These are phyloP conservation scores for Cryptococcus wingfieldii DNA, from an alignment of 1,284 basidiomycete species.

Conservation along the genomic window DNA sequence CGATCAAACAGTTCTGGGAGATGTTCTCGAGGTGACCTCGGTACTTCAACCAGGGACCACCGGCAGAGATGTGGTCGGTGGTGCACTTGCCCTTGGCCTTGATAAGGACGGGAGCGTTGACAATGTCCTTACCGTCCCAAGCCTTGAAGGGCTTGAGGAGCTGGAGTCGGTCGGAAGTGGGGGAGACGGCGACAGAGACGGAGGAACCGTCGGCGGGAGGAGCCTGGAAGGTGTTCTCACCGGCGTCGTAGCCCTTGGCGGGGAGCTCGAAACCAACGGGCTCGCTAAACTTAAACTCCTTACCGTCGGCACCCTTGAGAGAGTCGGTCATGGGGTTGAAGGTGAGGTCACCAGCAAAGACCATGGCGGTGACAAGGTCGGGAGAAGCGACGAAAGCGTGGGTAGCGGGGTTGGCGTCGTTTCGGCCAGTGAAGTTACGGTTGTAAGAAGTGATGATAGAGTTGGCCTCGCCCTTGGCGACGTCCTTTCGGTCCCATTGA, in stretches of 20 bases:
- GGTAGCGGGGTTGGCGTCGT: constrained; percentile 98
- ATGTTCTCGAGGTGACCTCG: constrained; percentile 99
- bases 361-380: constrained; percentile 95
- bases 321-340: constrained; percentile 97
- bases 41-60: constrained; percentile 99
- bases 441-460: constrained; percentile 99
- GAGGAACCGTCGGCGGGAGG: constrained; percentile 79
- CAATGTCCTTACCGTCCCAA: constrained; percentile 90
- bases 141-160: constrained; percentile 83
- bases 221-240: constrained; percentile 94
- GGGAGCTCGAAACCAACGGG: constrained; percentile 90
- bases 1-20: constrained; percentile 96
- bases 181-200: constrained; percentile 82
- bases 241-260: constrained; percentile 89
- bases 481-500: constrained; percentile 85
- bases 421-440: constrained; percentile 99
- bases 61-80: constrained; percentile 56
- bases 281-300: constrained; percentile 93
- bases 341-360: constrained; percentile 86
- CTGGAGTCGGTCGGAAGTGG: constrained; percentile 91
- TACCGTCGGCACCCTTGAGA: constrained; percentile 85
- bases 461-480: constrained; percentile 86
- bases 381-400: constrained; percentile 99
- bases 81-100: constrained; percentile 99
- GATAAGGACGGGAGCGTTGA: constrained; percentile 88